Percentiles rank a stretch among this genome's conserved stretches.
Conservation (phyloP, 306 rosid species). For the Notholithocarpus densiflorus region DNA sequence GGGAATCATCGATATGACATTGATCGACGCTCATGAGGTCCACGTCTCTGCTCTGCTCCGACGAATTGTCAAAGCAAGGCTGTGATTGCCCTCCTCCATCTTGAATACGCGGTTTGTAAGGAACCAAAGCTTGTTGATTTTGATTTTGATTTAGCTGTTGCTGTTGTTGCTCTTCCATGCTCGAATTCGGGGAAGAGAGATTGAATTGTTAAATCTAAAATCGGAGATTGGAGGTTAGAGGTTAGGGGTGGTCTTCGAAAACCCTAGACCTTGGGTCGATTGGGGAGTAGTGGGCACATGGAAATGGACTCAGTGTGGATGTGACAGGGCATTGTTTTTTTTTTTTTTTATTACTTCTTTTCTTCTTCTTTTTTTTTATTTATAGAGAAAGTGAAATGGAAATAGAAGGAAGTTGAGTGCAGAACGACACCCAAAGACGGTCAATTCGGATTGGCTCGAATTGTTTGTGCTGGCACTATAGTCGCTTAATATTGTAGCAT, state of each 20-base stretch:
- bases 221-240: background rate
- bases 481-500: no score
- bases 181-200: slow-evolving; percentile 17
- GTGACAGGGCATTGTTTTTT: slow-evolving; percentile 33
- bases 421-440: slow-evolving; percentile 19
- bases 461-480: background rate
- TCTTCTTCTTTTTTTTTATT: background rate
- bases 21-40: slow-evolving; percentile 29
- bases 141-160: background rate
- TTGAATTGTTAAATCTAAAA: background rate
- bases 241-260: background rate
- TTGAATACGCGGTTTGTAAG: slow-evolving; percentile 13
- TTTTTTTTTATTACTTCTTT: background rate
- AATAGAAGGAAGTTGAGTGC: background rate
- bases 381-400: background rate
- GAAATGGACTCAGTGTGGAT: slow-evolving; percentile 42
- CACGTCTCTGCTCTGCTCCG: background rate
- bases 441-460: slow-evolving; percentile 40
- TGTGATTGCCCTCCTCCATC: background rate
- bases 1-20: slow-evolving; percentile 32
- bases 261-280: slow-evolving; percentile 48
- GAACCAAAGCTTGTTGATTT: background rate
- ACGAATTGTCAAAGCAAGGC: slow-evolving; percentile 9
- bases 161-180: slow-evolving; percentile 25
- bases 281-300: slow-evolving; percentile 43